Percentiles rank a stretch among this genome's conserved stretches.
These are phyloP conservation scores for Lophiostoma macrostomum DNA, from an alignment of 495 filamentous ascomycete genomes.

Conservation along the genomic window DNA sequence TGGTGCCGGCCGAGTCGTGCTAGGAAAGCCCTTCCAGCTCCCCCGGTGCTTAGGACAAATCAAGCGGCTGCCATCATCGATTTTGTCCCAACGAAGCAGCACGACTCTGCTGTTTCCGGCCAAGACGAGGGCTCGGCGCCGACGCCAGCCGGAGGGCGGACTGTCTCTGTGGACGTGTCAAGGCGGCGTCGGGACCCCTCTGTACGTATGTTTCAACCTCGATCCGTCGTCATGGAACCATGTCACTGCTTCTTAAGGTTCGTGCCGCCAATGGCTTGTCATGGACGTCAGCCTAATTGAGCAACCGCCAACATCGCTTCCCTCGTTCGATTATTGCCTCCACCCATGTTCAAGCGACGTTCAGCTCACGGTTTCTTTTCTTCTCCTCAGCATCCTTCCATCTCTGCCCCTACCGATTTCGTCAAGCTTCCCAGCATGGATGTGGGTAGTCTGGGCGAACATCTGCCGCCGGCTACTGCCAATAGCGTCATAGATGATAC, in stretches of 20 bases:
- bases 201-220: constrained; percentile 17
- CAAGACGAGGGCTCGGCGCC: not conserved
- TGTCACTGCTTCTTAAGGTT: constrained; percentile 2
- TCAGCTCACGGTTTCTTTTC: constrained; percentile 28
- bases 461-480: constrained; percentile 4
- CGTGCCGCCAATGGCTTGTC: constrained; percentile 4
- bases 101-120: not conserved
- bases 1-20: not conserved
- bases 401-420: constrained; percentile 22
- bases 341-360: constrained; percentile 32
- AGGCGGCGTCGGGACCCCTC: not conserved
- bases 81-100: not conserved
- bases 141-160: not conserved
- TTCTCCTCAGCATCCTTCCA: constrained; percentile 25
- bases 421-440: constrained; percentile 18
- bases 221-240: constrained; percentile 13
- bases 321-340: too few species aligned
- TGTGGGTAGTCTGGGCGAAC: constrained; percentile 9
- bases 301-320: too few species aligned
- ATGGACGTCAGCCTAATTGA: too few species aligned
- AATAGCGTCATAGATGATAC: constrained; percentile 26
- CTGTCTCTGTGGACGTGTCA: not conserved
- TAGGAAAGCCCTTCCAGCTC: not conserved
- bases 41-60: too few species aligned
- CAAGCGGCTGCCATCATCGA: constrained; percentile 1